Base-by-base conservation (phyloP, 441 rosid species). In the Iberis amara region DNA sequence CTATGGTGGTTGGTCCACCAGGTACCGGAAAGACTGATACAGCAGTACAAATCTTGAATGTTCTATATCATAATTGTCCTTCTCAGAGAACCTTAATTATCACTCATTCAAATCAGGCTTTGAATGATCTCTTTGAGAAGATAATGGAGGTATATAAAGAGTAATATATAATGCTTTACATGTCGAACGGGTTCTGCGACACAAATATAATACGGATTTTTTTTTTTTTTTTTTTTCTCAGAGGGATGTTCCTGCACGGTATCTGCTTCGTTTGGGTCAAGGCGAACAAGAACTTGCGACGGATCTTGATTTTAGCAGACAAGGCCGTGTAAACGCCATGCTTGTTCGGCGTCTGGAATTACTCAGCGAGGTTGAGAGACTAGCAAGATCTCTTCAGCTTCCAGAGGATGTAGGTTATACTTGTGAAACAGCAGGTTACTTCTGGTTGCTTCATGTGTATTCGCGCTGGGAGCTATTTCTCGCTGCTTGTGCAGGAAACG, bases 11-110 rank as follows among this genome's bases (percentile, higher is more conserved):
- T 21, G 99, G 99, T 66, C 99, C 99, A 14, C 99, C 99, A 11
- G 99, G 99, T 69, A 92, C 97, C 0, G 99, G 99, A 64, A 92
- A 92, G 79, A 89, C 97, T 44, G 99, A 92, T 73, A 92, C 97
- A 52, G 99, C 97, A 39, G 99, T 92, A 74, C 99, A 92, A 69
- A 83, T 92, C 47, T 74, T 92, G 74, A 89, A 89, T 49, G 94
- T 89, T 66, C 85, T 92, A 30, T 92, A 92, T 77, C 99, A 92
- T 65, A 92, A 92, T 64, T 89, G 97, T 65, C 94, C 99, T 55
- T 86, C 96, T 53, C 97, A 92, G 66, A 89, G 99, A 68, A 89
- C 99, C 41, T 76, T 92, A 61, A 86, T 92, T 59, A 92, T 92
- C 68, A 92, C 97, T 55, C 99, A 92, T 61, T 92, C 99, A 39